Evolutionary conservation across 1,139 yeast genomes (phyloP).

Genomic region (Saccharomycopsis phalli): DNA sequence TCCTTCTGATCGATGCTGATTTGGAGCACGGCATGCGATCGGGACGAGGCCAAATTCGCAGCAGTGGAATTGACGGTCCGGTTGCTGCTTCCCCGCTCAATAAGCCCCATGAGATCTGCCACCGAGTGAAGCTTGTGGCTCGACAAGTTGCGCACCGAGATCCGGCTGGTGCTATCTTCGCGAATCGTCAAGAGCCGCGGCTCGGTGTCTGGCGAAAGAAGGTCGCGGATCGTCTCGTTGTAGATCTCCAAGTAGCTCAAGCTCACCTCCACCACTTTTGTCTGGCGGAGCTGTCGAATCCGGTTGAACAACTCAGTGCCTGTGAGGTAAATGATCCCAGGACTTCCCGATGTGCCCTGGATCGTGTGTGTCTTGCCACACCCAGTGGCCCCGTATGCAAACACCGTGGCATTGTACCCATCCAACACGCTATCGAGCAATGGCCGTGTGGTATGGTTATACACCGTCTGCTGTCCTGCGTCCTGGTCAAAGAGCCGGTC

Average conservation of each 20-base stretch:
- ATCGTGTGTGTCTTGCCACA: conserved; percentile 97
- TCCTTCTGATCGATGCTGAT: conserved; percentile 60
- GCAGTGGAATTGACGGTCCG: conserved; percentile 83
- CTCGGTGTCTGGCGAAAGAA: conserved; percentile 46
- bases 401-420: conserved; percentile 84
- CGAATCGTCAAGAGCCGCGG: conserved; percentile 44
- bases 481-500: conserved; percentile 66
- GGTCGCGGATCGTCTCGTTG: conserved; percentile 79
- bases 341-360: conserved; percentile 61
- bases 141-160: conserved; percentile 68
- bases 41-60: conserved; percentile 81
- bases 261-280: conserved; percentile 49
- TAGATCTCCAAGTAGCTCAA: conserved; percentile 80
- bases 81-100: conserved; percentile 61
- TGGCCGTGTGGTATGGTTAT: conserved; percentile 57
- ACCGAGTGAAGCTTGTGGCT: conserved; percentile 55
- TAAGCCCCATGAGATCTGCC: conserved; percentile 74
- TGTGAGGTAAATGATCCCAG: conserved; percentile 76
- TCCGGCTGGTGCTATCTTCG: conserved; percentile 62
- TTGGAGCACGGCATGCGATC: conserved; percentile 90
- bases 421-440: conserved; percentile 67
- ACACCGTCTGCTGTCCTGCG: conserved; percentile 61
- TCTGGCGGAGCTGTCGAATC: conserved; percentile 48
- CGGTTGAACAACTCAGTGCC: conserved; percentile 64
- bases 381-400: conserved; percentile 97